A percentile compares a stretch with the other conserved stretches of the same genome.
phyloP scores from a whole-genome alignment of 2,329 filamentous ascomycete species.

The Aureobasidium sp. region DNA sequence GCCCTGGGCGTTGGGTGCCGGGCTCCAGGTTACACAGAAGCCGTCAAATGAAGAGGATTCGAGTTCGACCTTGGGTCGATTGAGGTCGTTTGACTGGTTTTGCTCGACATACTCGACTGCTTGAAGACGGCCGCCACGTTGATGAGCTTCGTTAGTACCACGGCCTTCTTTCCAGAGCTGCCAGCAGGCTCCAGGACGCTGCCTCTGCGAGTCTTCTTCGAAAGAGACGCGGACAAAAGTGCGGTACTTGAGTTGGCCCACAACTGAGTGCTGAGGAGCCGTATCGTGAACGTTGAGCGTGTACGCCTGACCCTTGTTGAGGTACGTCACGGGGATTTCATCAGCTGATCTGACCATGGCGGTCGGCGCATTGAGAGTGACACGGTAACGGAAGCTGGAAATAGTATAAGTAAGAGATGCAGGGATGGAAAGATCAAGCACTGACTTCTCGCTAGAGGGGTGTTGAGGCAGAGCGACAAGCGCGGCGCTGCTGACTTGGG shows the following conservation, averaged over 20 bases:
- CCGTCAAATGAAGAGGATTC: slow-evolving; percentile 77
- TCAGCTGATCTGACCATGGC: slow-evolving; percentile 88
- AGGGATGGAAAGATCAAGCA: slow-evolving; percentile 16
- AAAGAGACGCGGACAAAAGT: slow-evolving; percentile 95
- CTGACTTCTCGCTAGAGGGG: slow-evolving; percentile 42
- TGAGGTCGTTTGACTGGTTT: slow-evolving; percentile 45
- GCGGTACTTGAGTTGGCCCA: slow-evolving; percentile 64
- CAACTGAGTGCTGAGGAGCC: slow-evolving; percentile 51
- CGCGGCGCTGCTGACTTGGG: slow-evolving; percentile 34
- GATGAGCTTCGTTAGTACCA: slow-evolving; percentile 91
- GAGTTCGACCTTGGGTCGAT: slow-evolving; percentile 42
- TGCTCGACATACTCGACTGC: slow-evolving; percentile 88
- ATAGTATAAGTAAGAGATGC: neutral
- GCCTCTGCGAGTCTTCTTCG: slow-evolving; percentile 88
- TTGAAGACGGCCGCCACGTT: slow-evolving; percentile 83
- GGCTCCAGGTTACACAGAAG: slow-evolving; percentile 76
- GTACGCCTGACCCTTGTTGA: slow-evolving; percentile 97
- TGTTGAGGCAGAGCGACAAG: slow-evolving; percentile 41
- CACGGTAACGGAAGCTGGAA: slow-evolving; percentile 73
- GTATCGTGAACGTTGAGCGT: slow-evolving; percentile 79
- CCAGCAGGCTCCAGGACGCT: slow-evolving; percentile 77
- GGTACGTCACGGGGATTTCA: slow-evolving; percentile 93
- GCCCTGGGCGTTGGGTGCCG: slow-evolving; percentile 60
- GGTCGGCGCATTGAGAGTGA: slow-evolving; percentile 85
- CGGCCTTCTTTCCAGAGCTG: slow-evolving; percentile 93